These are phyloP conservation scores for Suillus alpinus DNA, from an alignment of 768 basidiomycete genomes.

Conservation along the genomic window DNA sequence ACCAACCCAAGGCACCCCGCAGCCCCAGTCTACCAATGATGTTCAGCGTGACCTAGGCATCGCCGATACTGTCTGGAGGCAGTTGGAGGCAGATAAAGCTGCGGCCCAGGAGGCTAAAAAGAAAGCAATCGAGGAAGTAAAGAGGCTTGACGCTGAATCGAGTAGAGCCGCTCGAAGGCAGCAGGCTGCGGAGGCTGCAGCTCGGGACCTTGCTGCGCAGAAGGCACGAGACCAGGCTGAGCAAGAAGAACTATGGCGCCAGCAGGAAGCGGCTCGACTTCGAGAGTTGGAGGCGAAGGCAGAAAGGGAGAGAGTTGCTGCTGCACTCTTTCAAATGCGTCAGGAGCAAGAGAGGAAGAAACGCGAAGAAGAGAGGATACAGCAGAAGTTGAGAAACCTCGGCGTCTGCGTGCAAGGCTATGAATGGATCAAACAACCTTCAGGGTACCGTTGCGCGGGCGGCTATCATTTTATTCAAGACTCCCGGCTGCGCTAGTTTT, in stretches of 20 bases:
- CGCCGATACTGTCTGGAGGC: constrained; percentile 47
- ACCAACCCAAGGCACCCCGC: not conserved
- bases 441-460: constrained; percentile 46
- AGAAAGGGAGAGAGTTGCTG: constrained; percentile 16
- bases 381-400: constrained; percentile 40
- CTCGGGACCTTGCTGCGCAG: constrained; percentile 16
- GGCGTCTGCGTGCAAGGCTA: constrained; percentile 50
- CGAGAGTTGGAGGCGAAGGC: constrained; percentile 14
- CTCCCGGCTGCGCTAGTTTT: constrained; percentile 20
- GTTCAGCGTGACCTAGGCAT: constrained; percentile 49
- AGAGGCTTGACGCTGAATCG: constrained; percentile 16
- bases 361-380: constrained; percentile 32
- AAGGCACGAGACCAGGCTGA: constrained; percentile 23
- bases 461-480: constrained; percentile 42
- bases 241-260: constrained; percentile 16
- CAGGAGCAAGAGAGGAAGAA: constrained; percentile 21
- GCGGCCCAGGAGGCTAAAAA: constrained; percentile 20
- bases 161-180: constrained; percentile 15
- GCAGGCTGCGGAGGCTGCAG: constrained; percentile 7
- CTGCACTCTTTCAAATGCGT: constrained; percentile 30
- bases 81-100: constrained; percentile 40
- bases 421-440: constrained; percentile 38
- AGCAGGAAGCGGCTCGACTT: constrained; percentile 17
- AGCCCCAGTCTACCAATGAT: not conserved
- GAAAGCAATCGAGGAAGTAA: constrained; percentile 17